Evolutionary conservation across 495 filamentous ascomycete species (phyloP).

Genomic region (Peziza echinospora): DNA sequence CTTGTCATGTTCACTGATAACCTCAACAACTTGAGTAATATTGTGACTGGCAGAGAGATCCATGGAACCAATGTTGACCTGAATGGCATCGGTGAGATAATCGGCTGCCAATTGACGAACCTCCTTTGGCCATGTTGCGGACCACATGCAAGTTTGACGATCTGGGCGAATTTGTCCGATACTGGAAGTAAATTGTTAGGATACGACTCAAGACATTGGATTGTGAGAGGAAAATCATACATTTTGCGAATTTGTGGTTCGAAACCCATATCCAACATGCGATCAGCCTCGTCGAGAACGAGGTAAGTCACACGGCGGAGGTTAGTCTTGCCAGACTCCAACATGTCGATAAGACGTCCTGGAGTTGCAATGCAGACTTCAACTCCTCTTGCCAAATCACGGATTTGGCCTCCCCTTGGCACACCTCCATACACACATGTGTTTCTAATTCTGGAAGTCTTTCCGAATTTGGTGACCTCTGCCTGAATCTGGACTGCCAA

Average conservation of each 20-base stretch:
- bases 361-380: constrained; percentile 92
- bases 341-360: constrained; percentile 94
- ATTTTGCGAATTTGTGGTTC: constrained; percentile 79
- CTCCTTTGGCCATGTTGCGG: constrained; percentile 98
- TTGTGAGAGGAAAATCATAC: neutral
- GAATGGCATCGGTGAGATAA: constrained; percentile 89
- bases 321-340: constrained; percentile 93
- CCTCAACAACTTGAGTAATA: constrained; percentile 92
- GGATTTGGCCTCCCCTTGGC: constrained; percentile 86
- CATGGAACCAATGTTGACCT: constrained; percentile 96
- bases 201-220: no score
- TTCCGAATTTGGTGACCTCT: constrained; percentile 86
- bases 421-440: constrained; percentile 99
- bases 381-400: constrained; percentile 70
- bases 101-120: constrained; percentile 87
- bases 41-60: constrained; percentile 95
- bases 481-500: constrained; percentile 95
- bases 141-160: constrained; percentile 99
- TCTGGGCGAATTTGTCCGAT: constrained; percentile 94
- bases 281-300: constrained; percentile 77
- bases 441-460: constrained; percentile 93
- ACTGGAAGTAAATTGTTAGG: no score
- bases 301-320: constrained; percentile 90
- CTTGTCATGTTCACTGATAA: constrained; percentile 88
- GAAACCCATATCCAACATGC: constrained; percentile 85